phyloP scores from a whole-genome alignment of 2,329 filamentous ascomycete genomes.

The Acephala macrosclerotiorum region DNA sequence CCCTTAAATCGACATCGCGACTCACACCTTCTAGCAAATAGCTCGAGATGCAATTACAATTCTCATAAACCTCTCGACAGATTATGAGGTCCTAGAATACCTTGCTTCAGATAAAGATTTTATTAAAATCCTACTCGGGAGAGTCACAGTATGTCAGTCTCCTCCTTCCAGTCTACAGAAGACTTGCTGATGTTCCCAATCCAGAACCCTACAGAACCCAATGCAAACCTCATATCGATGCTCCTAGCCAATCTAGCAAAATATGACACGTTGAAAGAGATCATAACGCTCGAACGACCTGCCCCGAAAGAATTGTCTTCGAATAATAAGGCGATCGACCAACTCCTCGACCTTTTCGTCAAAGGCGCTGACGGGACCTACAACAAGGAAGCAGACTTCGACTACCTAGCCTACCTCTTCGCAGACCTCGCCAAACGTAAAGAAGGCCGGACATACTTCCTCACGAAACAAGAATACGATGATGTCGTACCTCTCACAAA shows the following conservation, averaged over 20 bases:
- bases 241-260: slow-evolving; percentile 92
- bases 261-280: slow-evolving; percentile 72
- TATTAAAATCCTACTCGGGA: slow-evolving; percentile 73
- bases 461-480: slow-evolving; percentile 78
- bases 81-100: slow-evolving; percentile 75
- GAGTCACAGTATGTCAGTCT: slow-evolving; percentile 76
- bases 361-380: slow-evolving; percentile 84
- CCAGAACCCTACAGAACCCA: slow-evolving; percentile 76
- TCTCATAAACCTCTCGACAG: slow-evolving; percentile 84
- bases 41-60: slow-evolving; percentile 93
- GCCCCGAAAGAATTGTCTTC: slow-evolving; percentile 74
- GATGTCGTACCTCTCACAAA: slow-evolving; percentile 88
- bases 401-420: slow-evolving; percentile 94
- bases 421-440: slow-evolving; percentile 88
- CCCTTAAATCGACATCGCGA: slow-evolving; percentile 9
- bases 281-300: slow-evolving; percentile 73
- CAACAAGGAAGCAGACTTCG: slow-evolving; percentile 86
- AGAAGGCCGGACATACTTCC: slow-evolving; percentile 77
- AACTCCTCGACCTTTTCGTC: slow-evolving; percentile 95
- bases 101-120: slow-evolving; percentile 84
- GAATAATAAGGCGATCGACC: slow-evolving; percentile 80
- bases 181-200: not conserved
- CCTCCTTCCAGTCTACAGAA: slow-evolving; percentile 11
- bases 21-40: slow-evolving; percentile 67
- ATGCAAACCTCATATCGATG: slow-evolving; percentile 88